Evolutionary conservation across 1,284 basidiomycete genomes (phyloP).

Genomic region (Ceratobasidium sp.): DNA sequence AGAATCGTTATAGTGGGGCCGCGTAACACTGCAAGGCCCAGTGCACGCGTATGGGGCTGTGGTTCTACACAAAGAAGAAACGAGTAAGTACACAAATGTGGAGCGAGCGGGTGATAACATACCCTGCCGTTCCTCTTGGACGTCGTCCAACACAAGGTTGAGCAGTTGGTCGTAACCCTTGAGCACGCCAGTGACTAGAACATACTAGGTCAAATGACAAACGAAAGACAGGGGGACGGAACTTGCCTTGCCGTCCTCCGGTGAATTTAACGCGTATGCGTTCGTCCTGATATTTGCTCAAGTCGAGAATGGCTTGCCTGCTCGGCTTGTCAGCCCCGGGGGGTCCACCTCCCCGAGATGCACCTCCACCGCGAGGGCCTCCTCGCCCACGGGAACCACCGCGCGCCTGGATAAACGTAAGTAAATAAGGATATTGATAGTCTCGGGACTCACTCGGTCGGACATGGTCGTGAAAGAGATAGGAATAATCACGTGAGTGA

Average conservation of each 20-base stretch:
- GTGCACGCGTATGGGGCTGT: conserved; percentile 65
- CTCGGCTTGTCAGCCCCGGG: conserved; percentile 76
- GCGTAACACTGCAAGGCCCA: conserved; percentile 87
- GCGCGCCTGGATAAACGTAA: conserved; percentile 4
- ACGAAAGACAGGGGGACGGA: background rate
- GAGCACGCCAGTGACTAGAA: conserved; percentile 83
- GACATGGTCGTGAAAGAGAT: conserved; percentile 6
- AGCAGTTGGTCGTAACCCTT: conserved; percentile 98
- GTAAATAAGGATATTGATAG: background rate
- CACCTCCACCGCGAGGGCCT: conserved; percentile 26
- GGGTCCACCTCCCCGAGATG: background rate
- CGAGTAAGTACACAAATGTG: conserved; percentile 26
- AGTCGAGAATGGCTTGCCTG: conserved; percentile 94
- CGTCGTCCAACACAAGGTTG: conserved; percentile 93
- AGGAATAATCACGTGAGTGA: background rate
- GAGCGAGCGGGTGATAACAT: conserved; percentile 43
- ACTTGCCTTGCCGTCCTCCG: conserved; percentile 89
- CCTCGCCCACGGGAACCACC: conserved; percentile 45
- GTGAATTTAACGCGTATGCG: conserved; percentile 95
- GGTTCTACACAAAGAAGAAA: conserved; percentile 62
- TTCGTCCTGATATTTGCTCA: conserved; percentile 93
- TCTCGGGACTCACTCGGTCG: conserved; percentile 9
- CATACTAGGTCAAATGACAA: conserved; percentile 33
- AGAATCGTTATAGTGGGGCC: conserved; percentile 92
- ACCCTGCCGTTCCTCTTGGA: conserved; percentile 79